Evolutionary conservation across 208 protist genomes (phyloP).

Genomic region (Crithidia bombi): DNA sequence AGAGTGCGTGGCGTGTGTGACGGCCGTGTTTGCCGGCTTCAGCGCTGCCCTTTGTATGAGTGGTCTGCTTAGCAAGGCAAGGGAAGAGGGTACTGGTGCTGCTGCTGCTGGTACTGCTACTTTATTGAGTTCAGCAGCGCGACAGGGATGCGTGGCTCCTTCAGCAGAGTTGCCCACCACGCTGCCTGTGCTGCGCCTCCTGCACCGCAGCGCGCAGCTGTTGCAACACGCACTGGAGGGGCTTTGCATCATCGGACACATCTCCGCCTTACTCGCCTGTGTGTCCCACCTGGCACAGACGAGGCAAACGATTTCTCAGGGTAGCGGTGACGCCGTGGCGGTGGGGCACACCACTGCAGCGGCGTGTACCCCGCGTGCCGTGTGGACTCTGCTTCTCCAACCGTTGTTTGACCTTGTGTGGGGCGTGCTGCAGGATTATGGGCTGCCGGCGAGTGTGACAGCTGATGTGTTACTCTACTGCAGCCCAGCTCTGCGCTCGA

Average conservation of each 20-base stretch:
- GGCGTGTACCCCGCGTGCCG: background rate
- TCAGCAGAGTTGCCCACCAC: background rate
- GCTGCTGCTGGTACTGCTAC: background rate
- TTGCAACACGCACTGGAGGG: slow-evolving; percentile 24
- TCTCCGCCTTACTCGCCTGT: slow-evolving; percentile 32
- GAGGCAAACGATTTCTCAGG: background rate
- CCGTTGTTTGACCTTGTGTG: slow-evolving; percentile 36
- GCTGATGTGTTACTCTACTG: slow-evolving; percentile 24
- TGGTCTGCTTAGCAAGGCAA: slow-evolving; percentile 13
- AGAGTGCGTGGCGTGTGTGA: slow-evolving; percentile 16
- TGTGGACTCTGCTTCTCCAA: slow-evolving; percentile 29
- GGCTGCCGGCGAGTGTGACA: slow-evolving; percentile 6
- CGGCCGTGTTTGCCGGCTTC: slow-evolving; percentile 33
- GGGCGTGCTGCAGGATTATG: slow-evolving; percentile 27
- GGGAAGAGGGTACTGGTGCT: too few relatives aligned
- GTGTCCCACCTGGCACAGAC: slow-evolving; percentile 25
- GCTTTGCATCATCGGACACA: slow-evolving; percentile 13
- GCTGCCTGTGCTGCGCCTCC: background rate
- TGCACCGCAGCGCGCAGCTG: slow-evolving; percentile 25
- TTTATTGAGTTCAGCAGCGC: background rate
- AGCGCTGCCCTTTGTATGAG: slow-evolving; percentile 26
- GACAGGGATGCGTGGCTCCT: background rate
- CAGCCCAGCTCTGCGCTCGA: slow-evolving; percentile 27
- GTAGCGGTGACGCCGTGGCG: background rate
- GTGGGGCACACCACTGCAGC: background rate